Percentiles rank a stretch among this genome's conserved stretches.
These are phyloP conservation scores for Arachis hypogaea DNA, from an alignment of 306 rosid species.

Conservation along the genomic window DNA sequence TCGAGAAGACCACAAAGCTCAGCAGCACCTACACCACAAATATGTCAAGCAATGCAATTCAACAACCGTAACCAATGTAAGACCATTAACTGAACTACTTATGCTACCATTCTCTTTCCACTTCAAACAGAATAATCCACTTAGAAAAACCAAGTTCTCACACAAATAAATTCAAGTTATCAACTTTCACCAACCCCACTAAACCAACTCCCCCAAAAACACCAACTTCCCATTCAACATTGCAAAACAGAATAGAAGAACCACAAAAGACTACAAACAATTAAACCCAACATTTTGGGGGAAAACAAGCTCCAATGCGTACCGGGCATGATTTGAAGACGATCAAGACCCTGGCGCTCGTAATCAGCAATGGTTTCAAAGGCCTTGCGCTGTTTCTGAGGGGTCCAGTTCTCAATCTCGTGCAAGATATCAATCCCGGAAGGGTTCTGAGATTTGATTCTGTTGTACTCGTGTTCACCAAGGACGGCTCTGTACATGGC, in stretches of 20 bases:
- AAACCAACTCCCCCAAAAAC: not conserved
- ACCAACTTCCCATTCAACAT: not conserved
- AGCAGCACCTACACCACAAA: conserved; percentile 73
- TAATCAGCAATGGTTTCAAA: conserved; percentile 67
- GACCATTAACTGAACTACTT: conserved; percentile 2
- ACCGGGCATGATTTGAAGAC: conserved; percentile 96
- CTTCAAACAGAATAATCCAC: not conserved
- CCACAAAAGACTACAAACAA: not conserved
- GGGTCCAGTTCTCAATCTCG: conserved; percentile 65
- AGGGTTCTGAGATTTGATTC: conserved; percentile 60
- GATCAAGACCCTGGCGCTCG: conserved; percentile 75
- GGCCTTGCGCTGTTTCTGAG: conserved; percentile 64
- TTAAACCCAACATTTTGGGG: not conserved
- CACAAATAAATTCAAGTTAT: not conserved
- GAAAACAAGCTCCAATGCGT: not conserved
- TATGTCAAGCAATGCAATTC: not conserved
- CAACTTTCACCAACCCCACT: not conserved
- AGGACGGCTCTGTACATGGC: conserved; percentile 89
- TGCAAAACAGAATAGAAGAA: not conserved
- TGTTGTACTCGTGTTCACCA: conserved; percentile 66
- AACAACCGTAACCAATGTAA: not conserved
- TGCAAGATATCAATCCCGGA: conserved; percentile 82
- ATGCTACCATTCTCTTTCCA: not conserved
- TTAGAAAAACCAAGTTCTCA: not conserved
- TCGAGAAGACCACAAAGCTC: conserved; percentile 80